These are phyloP conservation scores for Claviceps pazoutovae DNA, from an alignment of 2,329 filamentous ascomycete species.

Conservation along the genomic window DNA sequence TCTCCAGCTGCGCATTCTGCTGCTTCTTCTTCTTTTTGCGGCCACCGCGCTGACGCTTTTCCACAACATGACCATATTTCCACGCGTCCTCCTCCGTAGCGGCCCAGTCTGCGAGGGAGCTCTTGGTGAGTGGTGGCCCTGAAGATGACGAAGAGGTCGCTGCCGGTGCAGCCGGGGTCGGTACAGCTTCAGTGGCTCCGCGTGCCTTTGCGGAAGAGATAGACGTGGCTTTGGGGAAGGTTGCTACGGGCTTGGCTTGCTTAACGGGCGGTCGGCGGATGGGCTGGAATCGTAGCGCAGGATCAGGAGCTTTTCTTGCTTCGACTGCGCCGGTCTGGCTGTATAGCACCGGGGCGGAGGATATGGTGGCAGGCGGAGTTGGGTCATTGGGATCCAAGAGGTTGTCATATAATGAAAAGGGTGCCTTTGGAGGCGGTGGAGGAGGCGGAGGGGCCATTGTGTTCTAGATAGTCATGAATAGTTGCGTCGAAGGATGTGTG, in stretches of 20 bases:
- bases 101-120: conserved; percentile 68
- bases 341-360: conserved; percentile 61
- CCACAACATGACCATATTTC: conserved; percentile 40
- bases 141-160: conserved; percentile 18
- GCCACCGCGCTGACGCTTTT: conserved; percentile 62
- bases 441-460: conserved; percentile 21
- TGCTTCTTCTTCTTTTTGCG: conserved; percentile 64
- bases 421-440: conserved; percentile 28
- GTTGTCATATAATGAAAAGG: conserved; percentile 72
- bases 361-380: conserved; percentile 49
- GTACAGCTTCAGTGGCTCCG: neutral
- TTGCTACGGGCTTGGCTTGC: conserved; percentile 43
- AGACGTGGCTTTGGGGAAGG: conserved; percentile 34
- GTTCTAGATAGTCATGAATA: neutral
- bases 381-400: conserved; percentile 50
- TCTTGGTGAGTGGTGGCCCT: conserved; percentile 38
- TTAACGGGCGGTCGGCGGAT: conserved; percentile 61
- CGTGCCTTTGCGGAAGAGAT: conserved; percentile 17
- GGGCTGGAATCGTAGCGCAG: conserved; percentile 71
- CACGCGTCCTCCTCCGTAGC: conserved; percentile 70
- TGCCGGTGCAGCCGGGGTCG: conserved; percentile 8
- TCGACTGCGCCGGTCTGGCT: conserved; percentile 37
- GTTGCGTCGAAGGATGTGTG: neutral
- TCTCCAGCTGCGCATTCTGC: conserved; percentile 40
- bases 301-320: conserved; percentile 44